phyloP scores from a whole-genome alignment of 345 rosid genomes.

The Fremontodendron californicum region DNA sequence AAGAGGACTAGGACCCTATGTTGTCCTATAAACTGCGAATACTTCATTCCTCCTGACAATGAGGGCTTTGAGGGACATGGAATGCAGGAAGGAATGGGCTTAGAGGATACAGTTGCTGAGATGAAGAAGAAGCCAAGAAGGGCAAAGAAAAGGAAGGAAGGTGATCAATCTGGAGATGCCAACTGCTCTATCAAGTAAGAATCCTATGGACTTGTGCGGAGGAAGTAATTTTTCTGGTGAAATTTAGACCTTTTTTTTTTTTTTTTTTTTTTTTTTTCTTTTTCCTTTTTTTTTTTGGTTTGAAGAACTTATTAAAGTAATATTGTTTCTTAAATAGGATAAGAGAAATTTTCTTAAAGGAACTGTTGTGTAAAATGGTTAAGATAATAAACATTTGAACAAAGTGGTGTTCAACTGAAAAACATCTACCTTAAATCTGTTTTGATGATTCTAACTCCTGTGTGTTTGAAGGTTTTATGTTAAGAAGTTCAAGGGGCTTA shows the following conservation, averaged over 20 bases:
- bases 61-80: not conserved
- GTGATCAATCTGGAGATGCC: not conserved
- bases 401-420: not conserved
- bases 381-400: not conserved
- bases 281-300: too few species aligned
- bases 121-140: not conserved
- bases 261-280: too few species aligned
- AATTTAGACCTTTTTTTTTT: not conserved
- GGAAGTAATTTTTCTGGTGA: not conserved
- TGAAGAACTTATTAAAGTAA: not conserved
- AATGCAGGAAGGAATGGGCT: not conserved
- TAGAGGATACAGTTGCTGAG: not conserved
- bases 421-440: not conserved
- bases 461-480: not conserved
- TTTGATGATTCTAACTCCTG: not conserved
- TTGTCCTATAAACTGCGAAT: slow-evolving; percentile 13
- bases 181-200: not conserved
- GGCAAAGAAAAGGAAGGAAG: not conserved
- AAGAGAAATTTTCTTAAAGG: not conserved
- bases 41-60: not conserved
- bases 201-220: not conserved
- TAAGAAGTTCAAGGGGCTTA: not conserved
- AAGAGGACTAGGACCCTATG: not conserved
- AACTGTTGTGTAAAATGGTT: not conserved
- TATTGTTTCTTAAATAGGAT: not conserved